Conservation (phyloP, 2,329 filamentous ascomycete genomes). For the Bipolaris bicolor region DNA sequence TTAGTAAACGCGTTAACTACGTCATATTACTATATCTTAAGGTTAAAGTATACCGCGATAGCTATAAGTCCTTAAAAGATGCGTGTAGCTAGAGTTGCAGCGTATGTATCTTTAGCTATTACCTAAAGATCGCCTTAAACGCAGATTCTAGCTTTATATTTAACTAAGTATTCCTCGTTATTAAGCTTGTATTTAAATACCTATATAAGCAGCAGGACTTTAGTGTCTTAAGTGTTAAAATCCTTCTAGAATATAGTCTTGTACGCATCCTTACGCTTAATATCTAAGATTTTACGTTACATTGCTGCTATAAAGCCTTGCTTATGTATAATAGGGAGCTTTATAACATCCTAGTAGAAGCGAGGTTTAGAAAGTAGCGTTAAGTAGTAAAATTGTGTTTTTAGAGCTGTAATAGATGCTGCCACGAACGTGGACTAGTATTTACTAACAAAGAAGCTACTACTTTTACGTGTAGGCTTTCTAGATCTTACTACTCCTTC, state of each 20-base stretch:
- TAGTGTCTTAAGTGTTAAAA: conserved; percentile 15
- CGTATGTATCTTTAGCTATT: background rate
- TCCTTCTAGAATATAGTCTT: conserved; percentile 19
- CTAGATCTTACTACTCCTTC: conserved; percentile 9
- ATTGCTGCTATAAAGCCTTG: conserved; percentile 19
- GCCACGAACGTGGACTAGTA: conserved; percentile 19
- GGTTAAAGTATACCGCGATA: background rate
- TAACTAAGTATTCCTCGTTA: conserved; percentile 17
- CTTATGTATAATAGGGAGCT: conserved; percentile 12
- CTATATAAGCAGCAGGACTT: conserved; percentile 16
- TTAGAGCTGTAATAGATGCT: conserved; percentile 11
- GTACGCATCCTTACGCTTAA: conserved; percentile 19
- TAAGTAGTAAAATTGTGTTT: conserved; percentile 16
- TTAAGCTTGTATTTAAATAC: conserved; percentile 26
- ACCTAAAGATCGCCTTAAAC: conserved; percentile 22
- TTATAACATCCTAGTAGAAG: conserved; percentile 18
- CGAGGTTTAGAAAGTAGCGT: conserved; percentile 13
- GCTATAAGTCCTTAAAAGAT: background rate
- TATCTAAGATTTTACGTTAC: conserved; percentile 7
- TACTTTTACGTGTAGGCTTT: conserved; percentile 16
- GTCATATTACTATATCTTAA: background rate
- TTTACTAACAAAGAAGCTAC: conserved; percentile 19
- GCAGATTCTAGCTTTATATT: conserved; percentile 21
- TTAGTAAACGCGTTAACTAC: background rate
- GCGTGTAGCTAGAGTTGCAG: background rate